Evolutionary conservation across 75 land plant species (phyloP).

Genomic region (Pinus taeda): DNA sequence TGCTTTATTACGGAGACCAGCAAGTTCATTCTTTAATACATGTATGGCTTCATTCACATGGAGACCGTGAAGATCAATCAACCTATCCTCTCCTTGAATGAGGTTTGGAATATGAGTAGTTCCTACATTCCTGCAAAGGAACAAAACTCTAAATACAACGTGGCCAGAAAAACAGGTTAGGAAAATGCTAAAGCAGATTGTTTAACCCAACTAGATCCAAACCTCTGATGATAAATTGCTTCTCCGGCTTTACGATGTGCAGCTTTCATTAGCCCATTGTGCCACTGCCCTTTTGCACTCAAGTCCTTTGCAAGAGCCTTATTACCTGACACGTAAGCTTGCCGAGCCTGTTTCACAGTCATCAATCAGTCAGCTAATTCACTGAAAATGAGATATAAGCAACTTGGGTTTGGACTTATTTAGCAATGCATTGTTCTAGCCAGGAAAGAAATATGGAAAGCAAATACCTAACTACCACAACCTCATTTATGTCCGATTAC

Average conservation of each 20-base stretch:
- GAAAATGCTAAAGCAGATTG: neutral
- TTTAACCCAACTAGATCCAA: slow-evolving; percentile 1
- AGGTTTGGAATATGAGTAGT: slow-evolving; percentile 30
- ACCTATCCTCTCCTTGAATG: slow-evolving; percentile 35
- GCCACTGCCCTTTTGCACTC: slow-evolving; percentile 77
- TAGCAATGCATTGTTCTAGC: neutral
- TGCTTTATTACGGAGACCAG: slow-evolving; percentile 39
- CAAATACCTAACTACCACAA: neutral
- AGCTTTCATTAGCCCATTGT: slow-evolving; percentile 86
- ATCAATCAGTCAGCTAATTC: neutral
- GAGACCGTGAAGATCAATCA: slow-evolving; percentile 81
- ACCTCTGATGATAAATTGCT: slow-evolving; percentile 84
- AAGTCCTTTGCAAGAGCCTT: slow-evolving; percentile 91
- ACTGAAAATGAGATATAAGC: neutral
- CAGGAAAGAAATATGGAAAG: neutral
- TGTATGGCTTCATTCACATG: slow-evolving; percentile 93
- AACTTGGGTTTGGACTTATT: neutral
- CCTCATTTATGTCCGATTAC: neutral
- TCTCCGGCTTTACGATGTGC: slow-evolving; percentile 89
- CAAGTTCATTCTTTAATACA: slow-evolving; percentile 68
- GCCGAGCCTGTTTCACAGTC: slow-evolving; percentile 58
- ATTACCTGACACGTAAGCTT: slow-evolving; percentile 84
- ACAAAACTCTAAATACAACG: neutral
- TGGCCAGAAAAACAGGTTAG: neutral
- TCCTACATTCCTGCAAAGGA: slow-evolving; percentile 49